These are phyloP conservation scores for Eimeria sp. DNA, from an alignment of 169 alveolate species.

Conservation along the genomic window DNA sequence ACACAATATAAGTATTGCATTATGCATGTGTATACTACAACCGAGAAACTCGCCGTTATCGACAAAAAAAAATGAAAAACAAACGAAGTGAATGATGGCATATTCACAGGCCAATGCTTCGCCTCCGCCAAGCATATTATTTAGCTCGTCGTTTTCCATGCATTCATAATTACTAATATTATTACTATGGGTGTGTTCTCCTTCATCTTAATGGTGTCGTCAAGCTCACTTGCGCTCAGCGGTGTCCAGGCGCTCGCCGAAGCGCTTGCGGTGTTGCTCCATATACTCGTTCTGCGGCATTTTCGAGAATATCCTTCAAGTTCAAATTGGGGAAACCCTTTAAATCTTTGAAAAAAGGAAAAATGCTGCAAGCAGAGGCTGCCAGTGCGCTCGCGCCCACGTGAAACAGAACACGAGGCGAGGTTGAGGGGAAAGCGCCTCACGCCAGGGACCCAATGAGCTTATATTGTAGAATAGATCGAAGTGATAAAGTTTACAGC, in stretches of 20 bases:
- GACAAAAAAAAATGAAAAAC: neutral
- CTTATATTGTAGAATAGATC: no score
- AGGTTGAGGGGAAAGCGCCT: neutral
- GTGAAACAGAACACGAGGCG: neutral
- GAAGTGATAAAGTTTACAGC: no score
- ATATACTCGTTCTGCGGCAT: constrained; percentile 99
- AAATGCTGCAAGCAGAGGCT: neutral
- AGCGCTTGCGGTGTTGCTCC: constrained; percentile 97
- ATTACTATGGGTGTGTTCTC: neutral
- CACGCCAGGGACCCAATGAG: neutral
- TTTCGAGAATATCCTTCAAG: neutral
- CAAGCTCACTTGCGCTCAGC: constrained; percentile 91
- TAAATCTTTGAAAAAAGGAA: neutral
- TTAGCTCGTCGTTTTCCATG: neutral
- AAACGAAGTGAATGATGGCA: neutral
- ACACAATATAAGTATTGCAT: neutral
- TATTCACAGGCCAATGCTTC: neutral
- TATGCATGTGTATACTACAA: no score
- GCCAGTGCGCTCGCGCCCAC: neutral
- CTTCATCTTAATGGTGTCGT: neutral
- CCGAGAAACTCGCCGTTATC: neutral
- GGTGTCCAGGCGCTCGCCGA: constrained; percentile 97
- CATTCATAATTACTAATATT: neutral
- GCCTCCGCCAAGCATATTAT: neutral
- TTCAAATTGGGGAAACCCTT: neutral